Conservation (phyloP, 2,329 filamentous ascomycete genomes). For the Trichoderma sp. region DNA sequence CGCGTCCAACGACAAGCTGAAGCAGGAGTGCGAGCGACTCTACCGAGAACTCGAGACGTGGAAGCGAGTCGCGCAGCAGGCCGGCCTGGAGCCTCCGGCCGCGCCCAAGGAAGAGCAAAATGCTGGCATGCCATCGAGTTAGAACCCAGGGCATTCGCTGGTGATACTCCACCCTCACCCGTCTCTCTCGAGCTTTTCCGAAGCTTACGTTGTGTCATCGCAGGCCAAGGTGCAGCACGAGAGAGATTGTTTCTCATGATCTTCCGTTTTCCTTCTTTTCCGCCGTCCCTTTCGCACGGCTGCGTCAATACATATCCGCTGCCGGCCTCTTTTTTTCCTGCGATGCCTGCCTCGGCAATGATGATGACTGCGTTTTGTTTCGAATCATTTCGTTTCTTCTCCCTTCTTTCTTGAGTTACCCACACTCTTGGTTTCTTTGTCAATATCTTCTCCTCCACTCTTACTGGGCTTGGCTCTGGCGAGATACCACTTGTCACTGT, state of each 20-base stretch:
- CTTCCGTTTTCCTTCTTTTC: background rate
- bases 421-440: background rate
- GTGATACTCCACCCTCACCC: constrained; percentile 29
- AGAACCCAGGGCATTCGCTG: constrained; percentile 33
- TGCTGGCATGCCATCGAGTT: constrained; percentile 36
- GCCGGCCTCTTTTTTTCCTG: background rate
- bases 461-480: constrained; percentile 21
- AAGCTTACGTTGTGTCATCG: constrained; percentile 11
- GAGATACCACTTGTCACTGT: constrained; percentile 23
- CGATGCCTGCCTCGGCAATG: constrained; percentile 6
- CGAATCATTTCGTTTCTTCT: background rate
- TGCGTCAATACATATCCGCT: constrained; percentile 7
- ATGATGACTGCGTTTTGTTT: constrained; percentile 19
- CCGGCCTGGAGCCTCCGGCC: constrained; percentile 52
- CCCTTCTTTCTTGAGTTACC: background rate
- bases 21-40: constrained; percentile 74
- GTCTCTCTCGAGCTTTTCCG: constrained; percentile 7
- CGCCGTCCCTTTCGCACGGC: constrained; percentile 4
- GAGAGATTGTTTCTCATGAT: constrained; percentile 2
- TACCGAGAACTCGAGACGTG: constrained; percentile 78
- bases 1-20: constrained; percentile 83
- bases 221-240: constrained; percentile 6
- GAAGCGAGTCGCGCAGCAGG: constrained; percentile 69
- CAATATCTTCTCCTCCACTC: background rate
- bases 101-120: constrained; percentile 44